A percentile compares a stretch with the other conserved stretches of the same genome.
These are phyloP conservation scores for Epichloe scottii DNA, from an alignment of 2,329 filamentous ascomycete genomes.

Conservation along the genomic window DNA sequence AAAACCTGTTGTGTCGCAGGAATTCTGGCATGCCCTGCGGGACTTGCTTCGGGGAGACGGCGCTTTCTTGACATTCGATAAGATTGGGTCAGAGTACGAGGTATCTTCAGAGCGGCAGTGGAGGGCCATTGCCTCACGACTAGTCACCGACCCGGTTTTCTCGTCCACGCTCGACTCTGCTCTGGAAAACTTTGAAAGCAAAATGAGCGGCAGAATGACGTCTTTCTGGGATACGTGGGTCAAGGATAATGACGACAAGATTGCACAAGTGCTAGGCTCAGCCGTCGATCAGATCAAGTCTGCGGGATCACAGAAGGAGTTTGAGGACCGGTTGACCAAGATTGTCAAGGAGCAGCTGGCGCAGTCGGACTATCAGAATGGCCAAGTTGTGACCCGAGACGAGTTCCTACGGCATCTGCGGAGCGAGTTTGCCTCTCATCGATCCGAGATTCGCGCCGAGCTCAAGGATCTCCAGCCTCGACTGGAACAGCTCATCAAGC, in stretches of 20 bases:
- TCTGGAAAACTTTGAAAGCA: constrained; percentile 13
- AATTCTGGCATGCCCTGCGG: constrained; percentile 56
- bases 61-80: constrained; percentile 33
- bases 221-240: constrained; percentile 41
- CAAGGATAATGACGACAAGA: constrained; percentile 32
- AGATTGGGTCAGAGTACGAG: constrained; percentile 23
- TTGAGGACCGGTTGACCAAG: constrained; percentile 23
- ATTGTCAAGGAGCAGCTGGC: constrained; percentile 25
- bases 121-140: constrained; percentile 30
- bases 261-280: constrained; percentile 18
- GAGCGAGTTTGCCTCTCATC: constrained; percentile 25
- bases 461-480: constrained; percentile 24
- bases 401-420: constrained; percentile 35
- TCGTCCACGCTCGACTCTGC: constrained; percentile 15
- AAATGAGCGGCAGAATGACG: constrained; percentile 20
- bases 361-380: constrained; percentile 14
- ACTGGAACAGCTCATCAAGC: constrained; percentile 20
- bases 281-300: constrained; percentile 22
- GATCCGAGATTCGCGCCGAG: constrained; percentile 27
- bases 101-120: constrained; percentile 34
- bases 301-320: constrained; percentile 20
- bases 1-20: constrained; percentile 38
- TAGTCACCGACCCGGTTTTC: constrained; percentile 23
- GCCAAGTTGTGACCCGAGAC: constrained; percentile 30
- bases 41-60: constrained; percentile 38